phyloP scores from a whole-genome alignment of 257 asterid genomes.

The Fraxinus cuspidata region DNA sequence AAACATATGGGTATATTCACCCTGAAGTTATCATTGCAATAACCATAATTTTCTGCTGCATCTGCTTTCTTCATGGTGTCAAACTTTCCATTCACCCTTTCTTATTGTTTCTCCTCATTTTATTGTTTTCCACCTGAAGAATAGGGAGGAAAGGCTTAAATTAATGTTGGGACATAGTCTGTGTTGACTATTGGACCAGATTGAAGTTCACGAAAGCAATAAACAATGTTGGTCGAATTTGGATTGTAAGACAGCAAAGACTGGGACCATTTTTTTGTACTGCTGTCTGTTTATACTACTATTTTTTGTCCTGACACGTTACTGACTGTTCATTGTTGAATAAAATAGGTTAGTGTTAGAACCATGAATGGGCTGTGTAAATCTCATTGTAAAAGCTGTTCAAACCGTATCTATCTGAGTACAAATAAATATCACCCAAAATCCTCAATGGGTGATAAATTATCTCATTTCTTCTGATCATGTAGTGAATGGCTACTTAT shows the following conservation, averaged over 20 bases:
- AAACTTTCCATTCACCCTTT: neutral
- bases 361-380: neutral
- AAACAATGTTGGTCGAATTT: neutral
- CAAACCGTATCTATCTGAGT: neutral
- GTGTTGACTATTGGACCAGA: neutral
- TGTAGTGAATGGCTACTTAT: neutral
- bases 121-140: no score
- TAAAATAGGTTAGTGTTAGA: neutral
- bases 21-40: neutral
- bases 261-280: neutral
- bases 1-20: neutral
- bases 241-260: neutral
- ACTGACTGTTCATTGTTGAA: neutral
- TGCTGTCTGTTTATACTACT: neutral
- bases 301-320: neutral
- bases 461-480: neutral
- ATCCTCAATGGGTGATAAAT: neutral
- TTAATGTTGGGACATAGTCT: no score
- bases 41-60: neutral
- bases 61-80: neutral
- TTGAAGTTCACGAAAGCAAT: neutral
- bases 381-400: neutral
- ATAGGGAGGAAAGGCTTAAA: no score
- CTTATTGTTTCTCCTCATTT: no score
- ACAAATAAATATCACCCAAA: neutral